A percentile compares a stretch with the other conserved stretches of the same genome.
Evolutionary conservation across 164 flowering plant species (phyloP).

Genomic region (Stephania japonica): DNA sequence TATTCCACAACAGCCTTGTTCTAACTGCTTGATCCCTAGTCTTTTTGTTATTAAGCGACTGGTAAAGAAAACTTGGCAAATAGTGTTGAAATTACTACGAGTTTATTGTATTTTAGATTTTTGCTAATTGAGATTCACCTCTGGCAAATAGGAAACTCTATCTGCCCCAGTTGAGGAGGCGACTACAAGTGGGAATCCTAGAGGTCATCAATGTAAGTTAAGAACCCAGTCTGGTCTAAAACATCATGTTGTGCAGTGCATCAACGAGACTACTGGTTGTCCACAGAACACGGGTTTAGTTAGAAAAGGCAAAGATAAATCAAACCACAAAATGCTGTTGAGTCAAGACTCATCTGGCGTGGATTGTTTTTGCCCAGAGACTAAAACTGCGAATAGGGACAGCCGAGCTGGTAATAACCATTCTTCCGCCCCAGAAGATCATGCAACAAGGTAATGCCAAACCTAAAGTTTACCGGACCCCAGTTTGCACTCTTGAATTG

Average conservation of each 20-base stretch:
- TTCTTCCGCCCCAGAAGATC: constrained; percentile 24
- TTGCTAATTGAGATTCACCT: not conserved
- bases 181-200: constrained; percentile 15
- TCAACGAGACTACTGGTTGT: constrained; percentile 8
- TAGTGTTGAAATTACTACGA: not conserved
- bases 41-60: too few relatives aligned
- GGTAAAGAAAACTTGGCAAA: not conserved
- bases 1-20: too few relatives aligned
- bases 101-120: not conserved
- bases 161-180: constrained; percentile 13
- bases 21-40: too few relatives aligned
- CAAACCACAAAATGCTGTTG: constrained; percentile 16
- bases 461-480: not conserved
- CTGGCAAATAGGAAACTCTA: constrained; percentile 13
- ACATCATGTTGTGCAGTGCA: not conserved
- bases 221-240: constrained; percentile 4
- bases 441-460: constrained; percentile 22
- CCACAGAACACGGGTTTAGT: constrained; percentile 13
- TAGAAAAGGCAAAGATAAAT: constrained; percentile 18
- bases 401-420: constrained; percentile 8
- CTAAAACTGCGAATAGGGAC: constrained; percentile 10
- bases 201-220: constrained; percentile 12
- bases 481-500: constrained; percentile 9
- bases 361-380: constrained; percentile 8
- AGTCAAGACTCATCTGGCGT: constrained; percentile 25